Base-by-base conservation (phyloP, 305 asterid species). In the Fraxinus baroniana region DNA sequence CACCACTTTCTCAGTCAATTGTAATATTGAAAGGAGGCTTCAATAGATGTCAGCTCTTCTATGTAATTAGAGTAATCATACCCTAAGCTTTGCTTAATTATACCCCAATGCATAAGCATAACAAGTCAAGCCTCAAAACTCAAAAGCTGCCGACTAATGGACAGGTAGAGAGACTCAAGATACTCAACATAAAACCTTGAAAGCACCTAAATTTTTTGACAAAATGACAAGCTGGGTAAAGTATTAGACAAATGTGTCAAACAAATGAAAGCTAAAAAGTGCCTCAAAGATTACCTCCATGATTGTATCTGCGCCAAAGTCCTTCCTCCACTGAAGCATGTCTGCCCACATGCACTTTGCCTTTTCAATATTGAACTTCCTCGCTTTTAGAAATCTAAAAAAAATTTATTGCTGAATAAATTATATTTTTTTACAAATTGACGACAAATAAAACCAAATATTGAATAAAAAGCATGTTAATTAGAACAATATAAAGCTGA, bases 241-340 rank as follows among this genome's bases (percentile, higher is more conserved):
- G 17, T 60, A 60, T 49, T 78, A 44, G 49, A 10, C 17, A 39
- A 76, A 76, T 78, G 76, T 28, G 32, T 78, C 71, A 30, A 57
- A 32, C 35, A 20, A 46, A 57, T 26, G 64, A 60, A 7, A 60
- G 71, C 30, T 60, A 60, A 60, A 46, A 7, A 60, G 13, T 20
- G 70, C 28, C 15, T 20, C 71, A 30, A 74, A 71, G 80, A 82
- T 83, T 81, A 94, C 98, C 97, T 94, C 89, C 86, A 89, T 80
- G 60, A 94, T 91, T 28, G 87, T 88, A 81, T 94, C 97, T 49
- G 94, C 81, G 26, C 93, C 94, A 57, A 91, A 94, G 20, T 85
- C 88, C 75, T 80, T 84, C 82, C 98, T 91, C 98, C 98, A 94
- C 80, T 86, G 92, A 36, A 92, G 93, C 98, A 93, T 94, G 86